Conservation (phyloP, 2,329 filamentous ascomycete genomes). For the Botrytis fragariae region DNA sequence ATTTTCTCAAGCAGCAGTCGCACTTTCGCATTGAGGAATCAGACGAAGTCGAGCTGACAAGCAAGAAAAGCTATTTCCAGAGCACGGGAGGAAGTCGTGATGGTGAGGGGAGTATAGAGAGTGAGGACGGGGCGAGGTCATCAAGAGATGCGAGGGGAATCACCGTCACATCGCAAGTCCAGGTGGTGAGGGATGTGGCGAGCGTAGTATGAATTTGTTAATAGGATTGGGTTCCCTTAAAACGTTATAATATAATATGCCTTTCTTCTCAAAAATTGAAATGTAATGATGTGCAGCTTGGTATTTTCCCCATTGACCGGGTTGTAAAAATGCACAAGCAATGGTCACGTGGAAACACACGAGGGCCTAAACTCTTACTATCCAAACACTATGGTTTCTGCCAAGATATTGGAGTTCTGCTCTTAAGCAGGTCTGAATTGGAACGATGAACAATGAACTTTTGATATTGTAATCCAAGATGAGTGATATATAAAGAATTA, state of each 20-base stretch:
- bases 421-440: background rate
- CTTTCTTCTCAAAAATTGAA: background rate
- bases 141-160: background rate
- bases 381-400: background rate
- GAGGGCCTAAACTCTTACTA: background rate
- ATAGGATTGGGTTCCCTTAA: background rate
- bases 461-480: background rate
- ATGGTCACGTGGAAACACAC: background rate
- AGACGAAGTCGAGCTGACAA: slow-evolving; percentile 7
- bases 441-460: background rate
- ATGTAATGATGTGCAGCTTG: background rate
- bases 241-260: background rate
- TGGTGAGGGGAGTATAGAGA: background rate
- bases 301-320: background rate
- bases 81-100: slow-evolving; percentile 4
- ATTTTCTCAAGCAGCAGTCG: slow-evolving; percentile 11
- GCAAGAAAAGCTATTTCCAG: slow-evolving; percentile 7
- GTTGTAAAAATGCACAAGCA: background rate
- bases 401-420: background rate
- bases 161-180: slow-evolving; percentile 2
- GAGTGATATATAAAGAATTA: background rate
- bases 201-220: background rate
- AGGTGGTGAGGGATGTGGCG: background rate
- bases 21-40: slow-evolving; percentile 9
- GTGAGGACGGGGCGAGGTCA: background rate